Base-by-base conservation (phyloP, 1,284 basidiomycete species). In the Polyporus tsugae region DNA sequence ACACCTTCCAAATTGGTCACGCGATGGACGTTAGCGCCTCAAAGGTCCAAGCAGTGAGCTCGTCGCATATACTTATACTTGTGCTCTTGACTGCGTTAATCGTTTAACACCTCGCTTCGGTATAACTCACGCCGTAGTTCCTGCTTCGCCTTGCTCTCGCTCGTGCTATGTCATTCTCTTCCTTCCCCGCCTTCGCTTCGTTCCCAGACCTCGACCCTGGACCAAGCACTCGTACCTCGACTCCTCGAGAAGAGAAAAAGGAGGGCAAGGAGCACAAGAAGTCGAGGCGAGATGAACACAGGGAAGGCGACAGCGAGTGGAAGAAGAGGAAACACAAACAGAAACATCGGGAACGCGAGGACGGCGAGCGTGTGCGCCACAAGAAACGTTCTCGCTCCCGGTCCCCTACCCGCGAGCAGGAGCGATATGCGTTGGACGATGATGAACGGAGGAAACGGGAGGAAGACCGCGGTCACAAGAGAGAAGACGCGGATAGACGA, bases 131-230 rank as follows among this genome's bases (percentile, higher is more conserved):
- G 10, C 22, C 11, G 9, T 19, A 25, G 6, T 11, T n/a, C 9
- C 11, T 49, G 10, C 46, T 49, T 49, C 7, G 7, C 10, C 22
- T 49, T 46, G 49, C 49, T 52, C 25, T 25, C 25, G 36, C 36
- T 38, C 6, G n/a, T 22, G 38, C n/a, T n/a, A 87, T 87, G 84
- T 81, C 85, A 72, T 77, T 84, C 29, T 85, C 88, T 61, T 87
- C 88, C 7, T 89, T 87, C 75, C 60, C 67, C 35, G 86, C 88
- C 2, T 92, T 91, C 75, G 78, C 83, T 35, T 89, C 89, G n/a
- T 92, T 92, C 75, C 89, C 89, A 33, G 86, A 89, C 61, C 73
- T 83, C 15, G 84, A 85, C 17, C 78, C 82, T 63, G 83, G 81
- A 6, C 74, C 82, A 17, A 83, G 80, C 67, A 75, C 73, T 46